Evolutionary conservation across 177 flowering plant genomes (phyloP).

Genomic region (Vitis hybrid): DNA sequence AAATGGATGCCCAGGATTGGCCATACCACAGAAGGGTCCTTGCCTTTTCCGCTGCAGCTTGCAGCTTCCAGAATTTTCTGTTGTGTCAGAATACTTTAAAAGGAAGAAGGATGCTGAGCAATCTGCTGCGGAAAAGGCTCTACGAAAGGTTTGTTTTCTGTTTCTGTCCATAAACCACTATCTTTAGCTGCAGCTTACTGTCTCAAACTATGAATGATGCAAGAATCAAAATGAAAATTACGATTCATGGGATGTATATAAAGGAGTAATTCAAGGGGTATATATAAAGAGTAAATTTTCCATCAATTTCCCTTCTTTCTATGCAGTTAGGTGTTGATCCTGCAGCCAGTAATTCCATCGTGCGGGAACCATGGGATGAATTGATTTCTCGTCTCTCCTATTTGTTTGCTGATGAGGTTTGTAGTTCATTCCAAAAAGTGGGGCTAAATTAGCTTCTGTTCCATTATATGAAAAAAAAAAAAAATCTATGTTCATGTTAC

Average conservation of each 20-base stretch:
- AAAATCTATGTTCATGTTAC: neutral
- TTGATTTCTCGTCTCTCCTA: conserved; percentile 55
- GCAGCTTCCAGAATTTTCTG: conserved; percentile 73
- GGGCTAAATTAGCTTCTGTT: neutral
- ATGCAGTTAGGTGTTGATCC: conserved; percentile 71
- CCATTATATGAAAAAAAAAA: neutral
- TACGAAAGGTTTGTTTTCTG: conserved; percentile 55
- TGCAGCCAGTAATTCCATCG: conserved; percentile 25
- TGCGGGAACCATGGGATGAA: conserved; percentile 59
- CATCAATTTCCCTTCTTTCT: neutral
- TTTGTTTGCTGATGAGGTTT: conserved; percentile 79
- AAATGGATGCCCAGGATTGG: conserved; percentile 81
- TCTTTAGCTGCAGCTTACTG: neutral
- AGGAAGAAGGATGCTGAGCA: conserved; percentile 94
- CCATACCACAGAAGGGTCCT: conserved; percentile 60
- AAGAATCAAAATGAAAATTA: too few species aligned
- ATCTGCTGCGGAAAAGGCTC: conserved; percentile 81
- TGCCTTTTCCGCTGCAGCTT: conserved; percentile 66
- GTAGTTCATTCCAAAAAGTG: conserved; percentile 13
- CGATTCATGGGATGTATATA: too few species aligned
- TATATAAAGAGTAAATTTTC: too few species aligned
- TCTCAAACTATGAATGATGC: too few species aligned
- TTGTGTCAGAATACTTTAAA: conserved; percentile 58
- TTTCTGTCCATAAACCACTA: neutral
- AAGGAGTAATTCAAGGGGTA: too few species aligned